Base-by-base conservation (phyloP, 176 grass and related monocot genomes). In the Themeda triandra region DNA sequence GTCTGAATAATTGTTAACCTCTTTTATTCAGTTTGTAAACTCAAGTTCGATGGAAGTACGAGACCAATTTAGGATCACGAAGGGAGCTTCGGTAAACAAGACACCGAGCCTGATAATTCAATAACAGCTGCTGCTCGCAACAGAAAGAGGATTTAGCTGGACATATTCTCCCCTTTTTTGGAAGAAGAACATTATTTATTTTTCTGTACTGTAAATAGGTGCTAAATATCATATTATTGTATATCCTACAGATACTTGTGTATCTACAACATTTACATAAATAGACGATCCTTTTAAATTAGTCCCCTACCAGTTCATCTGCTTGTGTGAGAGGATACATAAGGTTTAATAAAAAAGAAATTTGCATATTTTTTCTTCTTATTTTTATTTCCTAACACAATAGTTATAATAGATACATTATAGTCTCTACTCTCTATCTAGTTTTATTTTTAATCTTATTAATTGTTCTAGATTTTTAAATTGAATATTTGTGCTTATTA, bases 31-130 rank as follows among this genome's bases (percentile, higher is more conserved):
- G 94, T 94, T 94, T 82, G 87, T 97, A 75, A 97, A 86, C 88
- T 94, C 94, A 39, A 84, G 53, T 49, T 92, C 94, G 29, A 90
- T 33, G 84, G 82, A 86, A 27, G 85, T 92, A 14, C 91, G 82
- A 33, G 91, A 97, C 88, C 87, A 86, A 51, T 97, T 97, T 78
- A 86, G 33, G 62, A 92, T 97, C 76, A 71, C 90, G 63, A 97
- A 86, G 42, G 46, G 85, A 71, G 12, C 48, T 71, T 8, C 33
- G 0, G 48, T 23, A 71, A 82, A 71, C 32, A 70, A 81, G 46
- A 15, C 79, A 12, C 23, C 1, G 66, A 70, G 48, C 37, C 1
- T 75, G 63, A 83, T 79, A 83, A 89, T 82, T 80, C 78, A 76
- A 80, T 63, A 54, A 18, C 49, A 74, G 58, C 11, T 31, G 19